These are phyloP conservation scores for Exobasidium rhododendri DNA, from an alignment of 1,284 basidiomycete species.

Conservation along the genomic window DNA sequence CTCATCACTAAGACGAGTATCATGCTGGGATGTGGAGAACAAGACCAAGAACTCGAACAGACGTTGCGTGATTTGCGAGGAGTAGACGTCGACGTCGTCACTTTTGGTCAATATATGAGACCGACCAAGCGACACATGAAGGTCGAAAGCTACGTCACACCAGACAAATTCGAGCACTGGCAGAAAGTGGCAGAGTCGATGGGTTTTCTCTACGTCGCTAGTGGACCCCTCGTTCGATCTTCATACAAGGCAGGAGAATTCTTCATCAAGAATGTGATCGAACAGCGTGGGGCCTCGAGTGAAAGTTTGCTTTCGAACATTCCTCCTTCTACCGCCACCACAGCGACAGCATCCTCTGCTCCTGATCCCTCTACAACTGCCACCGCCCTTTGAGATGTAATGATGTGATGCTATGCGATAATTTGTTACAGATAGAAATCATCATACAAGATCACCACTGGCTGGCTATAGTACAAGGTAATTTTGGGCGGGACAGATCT, in stretches of 20 bases:
- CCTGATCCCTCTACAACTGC: background rate
- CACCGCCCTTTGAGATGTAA: no score
- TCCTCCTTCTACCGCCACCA: background rate
- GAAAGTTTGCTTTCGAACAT: background rate
- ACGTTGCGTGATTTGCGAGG: constrained; percentile 83
- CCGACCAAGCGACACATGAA: constrained; percentile 99
- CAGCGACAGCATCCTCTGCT: background rate
- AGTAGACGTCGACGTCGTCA: constrained; percentile 90
- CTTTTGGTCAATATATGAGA: constrained; percentile 99
- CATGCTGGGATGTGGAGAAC: constrained; percentile 97
- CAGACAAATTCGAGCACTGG: constrained; percentile 89
- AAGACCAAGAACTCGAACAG: constrained; percentile 75
- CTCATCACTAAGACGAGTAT: constrained; percentile 96
- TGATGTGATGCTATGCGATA: no score
- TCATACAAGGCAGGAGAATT: constrained; percentile 78
- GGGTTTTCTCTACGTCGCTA: constrained; percentile 96
- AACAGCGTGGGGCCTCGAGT: constrained; percentile 23
- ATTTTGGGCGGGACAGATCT: no score
- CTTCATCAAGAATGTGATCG: constrained; percentile 52
- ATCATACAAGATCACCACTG: no score
- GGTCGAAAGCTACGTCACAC: constrained; percentile 90
- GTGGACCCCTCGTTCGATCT: constrained; percentile 89
- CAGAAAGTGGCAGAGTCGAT: constrained; percentile 81
- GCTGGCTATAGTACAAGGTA: no score
- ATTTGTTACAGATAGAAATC: no score